Conservation (phyloP, 129 eudicot species). For the Chrysanthemum lavandulifolium region DNA sequence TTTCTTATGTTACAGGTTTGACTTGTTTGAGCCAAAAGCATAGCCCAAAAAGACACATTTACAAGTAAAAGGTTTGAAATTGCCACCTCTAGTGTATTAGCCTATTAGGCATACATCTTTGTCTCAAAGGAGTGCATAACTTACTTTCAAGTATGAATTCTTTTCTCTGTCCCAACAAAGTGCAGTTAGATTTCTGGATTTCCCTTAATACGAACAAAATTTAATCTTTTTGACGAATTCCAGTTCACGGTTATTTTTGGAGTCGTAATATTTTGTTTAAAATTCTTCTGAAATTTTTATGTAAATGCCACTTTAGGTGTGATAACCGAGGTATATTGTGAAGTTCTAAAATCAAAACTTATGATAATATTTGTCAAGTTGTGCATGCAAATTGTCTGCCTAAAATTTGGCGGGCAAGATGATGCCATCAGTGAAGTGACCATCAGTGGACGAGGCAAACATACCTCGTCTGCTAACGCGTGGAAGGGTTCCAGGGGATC, state of each 20-base stretch:
- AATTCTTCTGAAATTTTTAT: too few species aligned
- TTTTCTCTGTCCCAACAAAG: not conserved
- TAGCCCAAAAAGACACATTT: too few species aligned
- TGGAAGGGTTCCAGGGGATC: constrained; percentile 57
- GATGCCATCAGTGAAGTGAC: not conserved
- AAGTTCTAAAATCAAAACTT: too few species aligned
- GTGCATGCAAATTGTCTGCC: too few species aligned
- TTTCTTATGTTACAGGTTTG: too few species aligned
- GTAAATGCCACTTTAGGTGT: too few species aligned
- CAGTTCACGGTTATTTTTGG: not conserved
- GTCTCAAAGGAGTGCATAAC: not conserved
- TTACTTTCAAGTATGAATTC: not conserved
- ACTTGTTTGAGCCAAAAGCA: too few species aligned
- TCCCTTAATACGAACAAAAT: not conserved
- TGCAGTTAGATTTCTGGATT: not conserved
- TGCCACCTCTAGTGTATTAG: not conserved
- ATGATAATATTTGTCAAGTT: too few species aligned
- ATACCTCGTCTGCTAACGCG: constrained; percentile 69
- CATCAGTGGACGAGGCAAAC: constrained; percentile 1
- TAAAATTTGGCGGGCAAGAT: too few species aligned
- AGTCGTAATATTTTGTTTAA: too few species aligned
- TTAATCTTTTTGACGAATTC: not conserved
- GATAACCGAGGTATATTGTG: too few species aligned
- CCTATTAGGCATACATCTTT: not conserved
- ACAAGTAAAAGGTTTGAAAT: too few species aligned